A percentile compares a stretch with the other conserved stretches of the same genome.
phyloP scores from a whole-genome alignment of 2,329 filamentous ascomycete genomes.

The Magnaporthiopsis incrustans region DNA sequence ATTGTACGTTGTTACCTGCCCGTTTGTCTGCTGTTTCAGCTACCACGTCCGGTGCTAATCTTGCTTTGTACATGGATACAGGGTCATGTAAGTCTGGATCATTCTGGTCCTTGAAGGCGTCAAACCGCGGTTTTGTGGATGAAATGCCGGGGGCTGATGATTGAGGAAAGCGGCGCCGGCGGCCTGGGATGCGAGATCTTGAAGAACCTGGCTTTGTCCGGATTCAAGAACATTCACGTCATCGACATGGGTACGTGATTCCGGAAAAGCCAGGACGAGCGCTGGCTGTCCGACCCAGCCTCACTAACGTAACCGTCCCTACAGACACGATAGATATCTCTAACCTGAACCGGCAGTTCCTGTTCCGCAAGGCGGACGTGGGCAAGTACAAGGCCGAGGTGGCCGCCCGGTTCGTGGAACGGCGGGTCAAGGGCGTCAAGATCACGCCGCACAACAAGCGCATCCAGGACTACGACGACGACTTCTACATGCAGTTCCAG shows the following conservation, averaged over 20 bases:
- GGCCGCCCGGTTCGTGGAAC: slow-evolving; percentile 84
- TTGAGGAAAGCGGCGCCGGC: slow-evolving; percentile 56
- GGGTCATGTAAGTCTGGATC: slow-evolving; percentile 40
- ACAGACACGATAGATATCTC: slow-evolving; percentile 93
- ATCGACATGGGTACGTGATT: slow-evolving; percentile 69
- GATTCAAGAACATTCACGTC: slow-evolving; percentile 95
- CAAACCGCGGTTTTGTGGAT: not conserved
- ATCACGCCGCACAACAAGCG: slow-evolving; percentile 92
- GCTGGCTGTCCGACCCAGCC: not conserved
- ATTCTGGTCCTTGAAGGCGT: not conserved
- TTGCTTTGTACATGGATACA: slow-evolving; percentile 16
- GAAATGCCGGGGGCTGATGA: not conserved
- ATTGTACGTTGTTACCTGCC: slow-evolving; percentile 26
- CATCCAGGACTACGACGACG: slow-evolving; percentile 94
- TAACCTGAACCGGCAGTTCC: slow-evolving; percentile 94
- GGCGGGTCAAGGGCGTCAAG: slow-evolving; percentile 77
- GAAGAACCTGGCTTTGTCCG: slow-evolving; percentile 90
- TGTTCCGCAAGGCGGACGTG: slow-evolving; percentile 89
- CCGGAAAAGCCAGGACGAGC: slow-evolving; percentile 21
- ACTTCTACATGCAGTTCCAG: slow-evolving; percentile 96
- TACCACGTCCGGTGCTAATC: slow-evolving; percentile 15
- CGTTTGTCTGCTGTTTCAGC: not conserved
- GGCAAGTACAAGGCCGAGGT: slow-evolving; percentile 91
- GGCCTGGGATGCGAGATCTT: slow-evolving; percentile 93
- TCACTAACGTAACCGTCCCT: not conserved